phyloP scores from a whole-genome alignment of 495 filamentous ascomycete genomes.

The Hypoxylon rickii region DNA sequence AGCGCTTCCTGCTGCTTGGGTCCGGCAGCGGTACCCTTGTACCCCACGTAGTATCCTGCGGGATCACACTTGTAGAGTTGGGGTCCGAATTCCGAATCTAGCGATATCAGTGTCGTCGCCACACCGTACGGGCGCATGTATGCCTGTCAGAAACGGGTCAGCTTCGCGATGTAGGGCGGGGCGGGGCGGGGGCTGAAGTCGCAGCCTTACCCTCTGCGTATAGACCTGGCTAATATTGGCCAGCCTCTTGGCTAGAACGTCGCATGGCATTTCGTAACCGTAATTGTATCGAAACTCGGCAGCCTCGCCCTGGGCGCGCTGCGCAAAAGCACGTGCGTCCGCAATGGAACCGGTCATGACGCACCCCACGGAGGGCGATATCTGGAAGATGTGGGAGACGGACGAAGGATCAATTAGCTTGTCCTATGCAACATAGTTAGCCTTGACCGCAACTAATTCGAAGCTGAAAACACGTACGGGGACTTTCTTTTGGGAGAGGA shows the following conservation, averaged over 20 bases:
- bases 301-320: conserved; percentile 90
- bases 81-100: conserved; percentile 91
- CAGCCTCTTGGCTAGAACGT: conserved; percentile 92
- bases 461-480: conserved; percentile 67
- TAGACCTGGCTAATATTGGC: conserved; percentile 99
- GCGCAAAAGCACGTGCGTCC: conserved; percentile 89
- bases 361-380: conserved; percentile 94
- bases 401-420: conserved; percentile 98
- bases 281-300: conserved; percentile 98
- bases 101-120: conserved; percentile 88
- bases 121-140: conserved; percentile 98
- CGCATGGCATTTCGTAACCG: conserved; percentile 99
- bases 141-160: conserved; percentile 61
- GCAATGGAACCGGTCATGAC: conserved; percentile 99
- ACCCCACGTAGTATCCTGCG: conserved; percentile 95
- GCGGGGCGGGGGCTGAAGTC: conserved; percentile 12
- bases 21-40: conserved; percentile 95
- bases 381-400: conserved; percentile 94
- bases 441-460: conserved; percentile 33
- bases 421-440: conserved; percentile 64
- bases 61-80: conserved; percentile 98
- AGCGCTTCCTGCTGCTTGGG: conserved; percentile 98
- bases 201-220: conserved; percentile 80
- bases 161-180: conserved; percentile 13
- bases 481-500: conserved; percentile 99